These are phyloP conservation scores for Microbotryum lychnidis-dioicae DNA, from an alignment of 1,284 basidiomycete species.

Conservation along the genomic window DNA sequence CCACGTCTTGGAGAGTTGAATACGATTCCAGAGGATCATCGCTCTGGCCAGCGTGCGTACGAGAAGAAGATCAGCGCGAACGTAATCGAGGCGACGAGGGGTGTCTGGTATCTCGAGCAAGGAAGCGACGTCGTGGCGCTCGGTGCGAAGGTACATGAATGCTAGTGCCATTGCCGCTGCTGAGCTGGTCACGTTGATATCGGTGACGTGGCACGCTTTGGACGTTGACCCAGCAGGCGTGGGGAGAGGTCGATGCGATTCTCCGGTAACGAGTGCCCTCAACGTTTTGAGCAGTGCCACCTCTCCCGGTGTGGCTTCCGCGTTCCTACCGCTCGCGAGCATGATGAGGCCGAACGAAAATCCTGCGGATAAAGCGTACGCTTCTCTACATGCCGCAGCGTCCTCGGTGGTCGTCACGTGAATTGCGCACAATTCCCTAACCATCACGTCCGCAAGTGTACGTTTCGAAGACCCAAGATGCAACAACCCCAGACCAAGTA, in stretches of 20 bases:
- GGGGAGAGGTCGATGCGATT: slow-evolving; percentile 4
- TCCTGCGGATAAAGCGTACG: slow-evolving; percentile 81
- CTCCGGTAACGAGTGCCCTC: slow-evolving; percentile 29
- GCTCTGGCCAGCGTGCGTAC: slow-evolving; percentile 67
- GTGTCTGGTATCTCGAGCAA: slow-evolving; percentile 76
- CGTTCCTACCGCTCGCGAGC: slow-evolving; percentile 62
- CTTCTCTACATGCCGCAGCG: slow-evolving; percentile 76
- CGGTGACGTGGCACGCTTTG: slow-evolving; percentile 48
- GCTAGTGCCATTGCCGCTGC: slow-evolving; percentile 84
- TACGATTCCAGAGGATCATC: slow-evolving; percentile 79
- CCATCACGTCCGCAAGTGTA: slow-evolving; percentile 82
- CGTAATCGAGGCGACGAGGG: slow-evolving; percentile 63
- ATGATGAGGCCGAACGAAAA: slow-evolving; percentile 92
- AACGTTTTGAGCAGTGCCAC: slow-evolving; percentile 26
- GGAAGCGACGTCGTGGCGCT: slow-evolving; percentile 72
- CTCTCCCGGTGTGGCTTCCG: slow-evolving; percentile 6
- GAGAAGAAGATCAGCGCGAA: slow-evolving; percentile 80
- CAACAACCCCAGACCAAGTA: slow-evolving; percentile 80
- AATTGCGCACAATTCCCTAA: slow-evolving; percentile 69
- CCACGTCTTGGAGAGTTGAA: slow-evolving; percentile 69
- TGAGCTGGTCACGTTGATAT: slow-evolving; percentile 78
- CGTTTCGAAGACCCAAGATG: slow-evolving; percentile 81
- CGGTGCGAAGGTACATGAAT: slow-evolving; percentile 82
- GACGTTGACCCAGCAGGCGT: slow-evolving; percentile 36
- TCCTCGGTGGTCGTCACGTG: slow-evolving; percentile 71